Conservation (phyloP, 805 yeast genomes). For the Ogataea minuta region DNA sequence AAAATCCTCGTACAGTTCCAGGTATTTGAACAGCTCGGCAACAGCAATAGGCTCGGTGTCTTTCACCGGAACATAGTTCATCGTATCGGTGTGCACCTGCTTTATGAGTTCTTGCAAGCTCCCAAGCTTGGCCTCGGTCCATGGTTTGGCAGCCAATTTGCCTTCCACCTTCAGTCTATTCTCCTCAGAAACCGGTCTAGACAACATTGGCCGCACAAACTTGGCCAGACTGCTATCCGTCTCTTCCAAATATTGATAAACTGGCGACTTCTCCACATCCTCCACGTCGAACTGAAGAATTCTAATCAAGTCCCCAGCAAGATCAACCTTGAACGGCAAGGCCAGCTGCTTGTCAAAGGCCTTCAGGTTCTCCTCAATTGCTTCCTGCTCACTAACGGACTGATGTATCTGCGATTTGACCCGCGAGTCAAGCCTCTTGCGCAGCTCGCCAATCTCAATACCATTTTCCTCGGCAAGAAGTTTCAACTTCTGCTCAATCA, state of each 20-base stretch:
- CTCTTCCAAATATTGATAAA: slow-evolving; percentile 15
- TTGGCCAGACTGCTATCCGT: slow-evolving; percentile 24
- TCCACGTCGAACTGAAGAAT: slow-evolving; percentile 17
- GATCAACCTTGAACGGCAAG: slow-evolving; percentile 14
- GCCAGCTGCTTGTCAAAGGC: slow-evolving; percentile 19
- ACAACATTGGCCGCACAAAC: slow-evolving; percentile 8
- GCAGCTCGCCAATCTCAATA: slow-evolving; percentile 22
- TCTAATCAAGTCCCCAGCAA: slow-evolving; percentile 24
- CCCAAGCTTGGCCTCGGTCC: slow-evolving; percentile 1
- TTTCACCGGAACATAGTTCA: slow-evolving; percentile 2
- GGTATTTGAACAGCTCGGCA: slow-evolving; percentile 1
- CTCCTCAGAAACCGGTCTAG: slow-evolving; percentile 4
- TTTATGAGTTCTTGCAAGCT: slow-evolving; percentile 4
- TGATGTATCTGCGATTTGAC: slow-evolving; percentile 14
- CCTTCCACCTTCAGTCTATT: slow-evolving; percentile 2
- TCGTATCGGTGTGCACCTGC: slow-evolving; percentile 9
- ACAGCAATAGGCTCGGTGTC: slow-evolving; percentile 8
- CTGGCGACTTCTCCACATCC: slow-evolving; percentile 21
- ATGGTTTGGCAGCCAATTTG: neutral
- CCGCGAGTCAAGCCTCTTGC: slow-evolving; percentile 22
- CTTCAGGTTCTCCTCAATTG: slow-evolving; percentile 16
- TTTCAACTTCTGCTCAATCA: slow-evolving; percentile 28
- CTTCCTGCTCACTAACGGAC: slow-evolving; percentile 5
- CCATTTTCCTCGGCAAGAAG: slow-evolving; percentile 22
- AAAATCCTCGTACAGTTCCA: slow-evolving; percentile 19